Evolutionary conservation across 2,329 filamentous ascomycete genomes (phyloP), one percentile per base, ranked within the genome.

Genomic region (Epichloe gansuensis): DNA sequence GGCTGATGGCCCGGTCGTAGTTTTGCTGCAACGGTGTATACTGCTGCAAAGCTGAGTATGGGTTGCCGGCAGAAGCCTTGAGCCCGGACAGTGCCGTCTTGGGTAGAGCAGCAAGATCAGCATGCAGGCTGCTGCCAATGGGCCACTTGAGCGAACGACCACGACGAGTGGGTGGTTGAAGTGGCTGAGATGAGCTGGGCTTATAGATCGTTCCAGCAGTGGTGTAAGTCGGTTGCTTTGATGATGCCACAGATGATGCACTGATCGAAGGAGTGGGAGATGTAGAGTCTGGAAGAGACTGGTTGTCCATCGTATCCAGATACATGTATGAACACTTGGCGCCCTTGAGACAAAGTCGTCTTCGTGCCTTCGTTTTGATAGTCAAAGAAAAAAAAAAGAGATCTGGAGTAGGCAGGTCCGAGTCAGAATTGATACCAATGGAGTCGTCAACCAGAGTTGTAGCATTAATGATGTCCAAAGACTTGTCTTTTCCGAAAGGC

Each of bases 181-280:
- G 65, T 13, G 73, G 72, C 42, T 70, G 67, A 13, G 68, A 61
- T 13, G 68, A 63, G 53, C 68, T 68, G 3, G 75, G 74, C 36
- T 76, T 75, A 63, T 76, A 78, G 46, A 77, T 67, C 4, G 76
- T 78, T n/a, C 76, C 76, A 23, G 76, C 76, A 7, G 76, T 79
- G 15, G 75, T 79, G 59, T 78, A 80, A 44, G 70, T 73, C 27
- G 67, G 66, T 55, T 70, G 69, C 51, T 60, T 65, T 53, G 54
- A 57, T 38, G 58, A 54, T 39, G 58, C 58, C 31, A 53, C 52
- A 48, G 59, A 56, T 17, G 54, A 42, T 34, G 51, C 39, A 43
- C 58, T 60, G 44, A 56, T 57, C 35, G 60, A 59, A 43, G 56
- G 51, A 50, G 59, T 53, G 51, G 55, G 60, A 51, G 51, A 54